phyloP scores from a whole-genome alignment of 2,329 filamentous ascomycete genomes.

The Cladophialophora psammophila region DNA sequence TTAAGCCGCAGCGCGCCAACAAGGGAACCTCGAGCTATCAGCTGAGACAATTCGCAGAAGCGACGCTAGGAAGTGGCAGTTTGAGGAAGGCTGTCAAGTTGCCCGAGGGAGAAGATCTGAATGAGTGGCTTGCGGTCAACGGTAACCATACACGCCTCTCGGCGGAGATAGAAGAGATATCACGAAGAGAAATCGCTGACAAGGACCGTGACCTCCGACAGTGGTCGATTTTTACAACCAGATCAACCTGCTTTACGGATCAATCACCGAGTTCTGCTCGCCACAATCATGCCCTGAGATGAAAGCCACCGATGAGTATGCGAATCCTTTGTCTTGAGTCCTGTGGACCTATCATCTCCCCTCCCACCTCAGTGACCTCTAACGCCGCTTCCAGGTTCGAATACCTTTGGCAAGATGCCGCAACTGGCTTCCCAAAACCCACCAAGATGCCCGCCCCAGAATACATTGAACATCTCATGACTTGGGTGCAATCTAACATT shows the following conservation, averaged over 20 bases:
- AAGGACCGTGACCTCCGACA: slow-evolving; percentile 48
- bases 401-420: slow-evolving; percentile 97
- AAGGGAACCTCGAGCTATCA: slow-evolving; percentile 93
- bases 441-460: slow-evolving; percentile 98
- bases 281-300: slow-evolving; percentile 97
- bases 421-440: slow-evolving; percentile 84
- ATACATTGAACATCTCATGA: slow-evolving; percentile 98
- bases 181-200: slow-evolving; percentile 33
- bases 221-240: slow-evolving; percentile 99
- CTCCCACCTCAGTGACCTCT: slow-evolving; percentile 26
- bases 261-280: slow-evolving; percentile 99
- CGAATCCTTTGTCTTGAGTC: neutral
- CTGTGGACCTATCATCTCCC: neutral
- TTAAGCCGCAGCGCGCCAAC: slow-evolving; percentile 82
- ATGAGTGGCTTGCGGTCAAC: slow-evolving; percentile 98
- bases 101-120: slow-evolving; percentile 95
- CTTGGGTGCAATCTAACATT: slow-evolving; percentile 93
- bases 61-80: slow-evolving; percentile 92
- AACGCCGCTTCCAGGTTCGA: slow-evolving; percentile 73
- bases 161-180: slow-evolving; percentile 1
- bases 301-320: slow-evolving; percentile 99
- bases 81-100: slow-evolving; percentile 95
- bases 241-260: slow-evolving; percentile 97
- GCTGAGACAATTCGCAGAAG: slow-evolving; percentile 96
- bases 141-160: slow-evolving; percentile 59